These are phyloP conservation scores for Lumnitzera racemosa DNA, from an alignment of 345 rosid genomes.

Conservation along the genomic window DNA sequence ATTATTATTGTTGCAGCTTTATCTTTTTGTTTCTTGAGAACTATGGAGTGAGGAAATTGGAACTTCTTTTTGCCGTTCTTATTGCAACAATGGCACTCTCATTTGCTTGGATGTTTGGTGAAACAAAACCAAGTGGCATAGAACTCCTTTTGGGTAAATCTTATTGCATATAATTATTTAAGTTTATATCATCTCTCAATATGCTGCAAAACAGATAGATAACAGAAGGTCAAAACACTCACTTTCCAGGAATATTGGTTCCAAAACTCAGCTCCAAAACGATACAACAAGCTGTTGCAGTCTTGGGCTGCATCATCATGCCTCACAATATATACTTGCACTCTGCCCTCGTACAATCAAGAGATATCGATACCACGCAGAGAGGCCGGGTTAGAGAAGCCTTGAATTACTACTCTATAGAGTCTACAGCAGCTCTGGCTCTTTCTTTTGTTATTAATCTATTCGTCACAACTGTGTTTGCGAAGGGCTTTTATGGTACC, in stretches of 20 bases:
- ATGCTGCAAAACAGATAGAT: neutral
- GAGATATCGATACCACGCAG: constrained; percentile 9
- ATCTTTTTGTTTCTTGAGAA: constrained; percentile 37
- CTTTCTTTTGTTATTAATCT: constrained; percentile 15
- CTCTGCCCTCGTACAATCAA: constrained; percentile 19
- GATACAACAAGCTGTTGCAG: constrained; percentile 13
- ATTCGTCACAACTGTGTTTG: constrained; percentile 14
- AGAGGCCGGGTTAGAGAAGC: constrained; percentile 16
- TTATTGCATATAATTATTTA: neutral
- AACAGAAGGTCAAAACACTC: neutral
- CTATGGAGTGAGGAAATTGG: constrained; percentile 42
- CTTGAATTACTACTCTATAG: constrained; percentile 13
- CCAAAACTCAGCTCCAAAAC: constrained; percentile 19
- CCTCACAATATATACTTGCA: constrained; percentile 19
- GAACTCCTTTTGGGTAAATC: constrained; percentile 29
- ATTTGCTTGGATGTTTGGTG: constrained; percentile 42
- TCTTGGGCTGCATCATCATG: constrained; percentile 19
- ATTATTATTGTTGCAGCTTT: constrained; percentile 17
- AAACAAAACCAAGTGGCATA: constrained; percentile 24
- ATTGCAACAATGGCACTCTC: constrained; percentile 33
- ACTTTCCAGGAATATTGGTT: constrained; percentile 11
- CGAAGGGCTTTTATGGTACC: constrained; percentile 15
- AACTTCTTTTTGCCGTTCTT: constrained; percentile 31
- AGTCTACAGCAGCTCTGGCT: constrained; percentile 9
- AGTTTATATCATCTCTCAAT: neutral